phyloP scores from a whole-genome alignment of 257 asterid species.

The Fraxinus americana region DNA sequence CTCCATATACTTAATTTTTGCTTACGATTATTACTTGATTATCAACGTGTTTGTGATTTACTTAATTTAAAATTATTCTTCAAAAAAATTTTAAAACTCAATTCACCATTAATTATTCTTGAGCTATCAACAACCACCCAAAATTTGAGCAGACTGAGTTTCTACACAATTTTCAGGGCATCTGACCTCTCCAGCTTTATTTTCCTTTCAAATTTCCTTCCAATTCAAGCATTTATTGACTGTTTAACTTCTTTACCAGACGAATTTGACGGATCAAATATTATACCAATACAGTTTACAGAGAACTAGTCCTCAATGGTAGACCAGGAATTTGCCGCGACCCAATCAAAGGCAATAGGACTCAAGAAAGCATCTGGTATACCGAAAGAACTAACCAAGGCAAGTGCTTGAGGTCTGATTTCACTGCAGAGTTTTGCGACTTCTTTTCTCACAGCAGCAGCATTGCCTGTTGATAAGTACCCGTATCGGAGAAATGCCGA shows the following conservation, averaged over 20 bases:
- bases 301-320: constrained; percentile 29
- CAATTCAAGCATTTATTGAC: neutral
- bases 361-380: constrained; percentile 93
- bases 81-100: no score
- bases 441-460: constrained; percentile 75
- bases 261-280: neutral
- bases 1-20: no score
- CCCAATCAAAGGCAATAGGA: constrained; percentile 92
- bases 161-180: neutral
- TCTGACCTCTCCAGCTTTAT: neutral
- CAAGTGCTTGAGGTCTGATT: constrained; percentile 84
- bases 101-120: no score
- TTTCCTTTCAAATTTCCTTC: neutral
- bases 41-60: no score
- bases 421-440: constrained; percentile 69
- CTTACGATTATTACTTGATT: no score
- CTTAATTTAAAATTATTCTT: no score
- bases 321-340: constrained; percentile 81
- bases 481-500: constrained; percentile 87
- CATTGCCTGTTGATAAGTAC: constrained; percentile 58
- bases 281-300: neutral
- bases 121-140: neutral
- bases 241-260: neutral
- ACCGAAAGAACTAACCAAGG: constrained; percentile 73
- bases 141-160: neutral